Conservation (phyloP, 2,329 filamentous ascomycete species). For the Paecilomyces sp. region DNA sequence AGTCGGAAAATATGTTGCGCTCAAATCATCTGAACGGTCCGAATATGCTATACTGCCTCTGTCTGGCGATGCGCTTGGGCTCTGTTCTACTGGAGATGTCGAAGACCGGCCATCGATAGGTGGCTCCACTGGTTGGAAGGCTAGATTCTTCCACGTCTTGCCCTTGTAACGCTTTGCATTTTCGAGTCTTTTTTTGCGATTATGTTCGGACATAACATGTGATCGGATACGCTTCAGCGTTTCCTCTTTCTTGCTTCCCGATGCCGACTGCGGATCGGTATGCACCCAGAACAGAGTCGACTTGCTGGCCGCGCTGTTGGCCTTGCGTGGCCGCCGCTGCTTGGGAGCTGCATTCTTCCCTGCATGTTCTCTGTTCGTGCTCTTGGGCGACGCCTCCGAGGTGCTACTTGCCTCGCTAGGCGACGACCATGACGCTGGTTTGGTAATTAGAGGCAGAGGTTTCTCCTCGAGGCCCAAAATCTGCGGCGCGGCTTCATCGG, state of each 20-base stretch:
- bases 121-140: constrained; percentile 25
- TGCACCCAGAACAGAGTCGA: constrained; percentile 36
- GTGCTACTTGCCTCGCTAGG: neutral
- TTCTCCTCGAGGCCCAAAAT: neutral
- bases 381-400: neutral
- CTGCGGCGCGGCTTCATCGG: neutral
- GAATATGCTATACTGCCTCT: neutral
- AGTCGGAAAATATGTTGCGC: neutral
- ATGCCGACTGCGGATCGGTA: constrained; percentile 29
- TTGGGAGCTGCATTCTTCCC: constrained; percentile 19
- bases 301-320: constrained; percentile 19
- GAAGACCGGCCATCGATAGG: constrained; percentile 1
- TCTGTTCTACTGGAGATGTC: neutral
- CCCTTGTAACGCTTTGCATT: constrained; percentile 31
- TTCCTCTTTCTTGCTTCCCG: constrained; percentile 28
- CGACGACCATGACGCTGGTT: constrained; percentile 1
- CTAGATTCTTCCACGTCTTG: constrained; percentile 30
- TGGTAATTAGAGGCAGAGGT: constrained; percentile 1
- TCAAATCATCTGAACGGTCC: neutral
- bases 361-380: constrained; percentile 7
- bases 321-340: constrained; percentile 27
- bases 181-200: constrained; percentile 33
- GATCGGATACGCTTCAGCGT: constrained; percentile 36
- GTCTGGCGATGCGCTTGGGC: neutral
- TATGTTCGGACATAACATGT: constrained; percentile 37